phyloP scores from a whole-genome alignment of 208 protist species.

The Chromosphaera perkinsii region DNA sequence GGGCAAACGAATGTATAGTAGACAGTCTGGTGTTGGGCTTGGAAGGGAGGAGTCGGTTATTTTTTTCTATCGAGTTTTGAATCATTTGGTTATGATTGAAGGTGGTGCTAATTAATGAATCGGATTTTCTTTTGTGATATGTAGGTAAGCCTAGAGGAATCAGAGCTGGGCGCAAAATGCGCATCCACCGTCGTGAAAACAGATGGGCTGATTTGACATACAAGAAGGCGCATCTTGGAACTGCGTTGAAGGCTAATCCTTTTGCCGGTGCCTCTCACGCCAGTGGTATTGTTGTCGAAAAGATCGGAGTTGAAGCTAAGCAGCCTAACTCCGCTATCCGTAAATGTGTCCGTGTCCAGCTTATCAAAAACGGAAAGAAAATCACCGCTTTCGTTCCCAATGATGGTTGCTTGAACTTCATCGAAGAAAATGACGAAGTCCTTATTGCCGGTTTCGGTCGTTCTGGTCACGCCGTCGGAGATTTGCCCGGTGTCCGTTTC shows the following conservation, averaged over 20 bases:
- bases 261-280: slow-evolving; percentile 95
- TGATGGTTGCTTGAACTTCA: slow-evolving; percentile 97
- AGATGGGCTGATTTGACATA: slow-evolving; percentile 95
- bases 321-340: slow-evolving; percentile 99
- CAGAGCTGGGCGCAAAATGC: slow-evolving; percentile 91
- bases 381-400: slow-evolving; percentile 98
- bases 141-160: slow-evolving; percentile 90
- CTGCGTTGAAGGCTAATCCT: slow-evolving; percentile 90
- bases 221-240: slow-evolving; percentile 92
- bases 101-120: too few relatives aligned
- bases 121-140: background rate
- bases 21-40: too few relatives aligned
- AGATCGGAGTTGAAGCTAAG: slow-evolving; percentile 98
- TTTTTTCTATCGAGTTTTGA: too few relatives aligned
- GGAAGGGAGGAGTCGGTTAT: too few relatives aligned
- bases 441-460: slow-evolving; percentile 97
- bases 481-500: slow-evolving; percentile 93
- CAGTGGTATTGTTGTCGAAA: slow-evolving; percentile 98
- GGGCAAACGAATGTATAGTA: too few relatives aligned
- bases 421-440: slow-evolving; percentile 95
- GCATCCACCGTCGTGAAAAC: slow-evolving; percentile 76
- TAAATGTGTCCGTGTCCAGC: slow-evolving; percentile 99
- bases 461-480: slow-evolving; percentile 96
- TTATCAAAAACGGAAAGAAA: slow-evolving; percentile 99
- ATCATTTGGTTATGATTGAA: too few relatives aligned